These are phyloP conservation scores for Lathyrus aphaca DNA, from an alignment of 306 rosid genomes.

Conservation along the genomic window DNA sequence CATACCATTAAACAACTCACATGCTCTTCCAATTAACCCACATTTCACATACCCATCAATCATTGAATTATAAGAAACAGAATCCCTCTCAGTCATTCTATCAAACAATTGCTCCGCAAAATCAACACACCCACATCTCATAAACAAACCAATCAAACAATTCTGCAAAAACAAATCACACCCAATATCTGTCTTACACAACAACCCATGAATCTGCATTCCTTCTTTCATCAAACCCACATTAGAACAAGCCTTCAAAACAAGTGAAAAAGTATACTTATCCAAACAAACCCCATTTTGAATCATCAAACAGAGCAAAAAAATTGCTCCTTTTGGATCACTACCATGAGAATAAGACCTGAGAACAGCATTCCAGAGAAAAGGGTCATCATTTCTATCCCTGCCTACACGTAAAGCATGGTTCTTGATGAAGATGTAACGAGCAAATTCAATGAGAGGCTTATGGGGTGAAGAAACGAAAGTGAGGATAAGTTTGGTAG, in stretches of 20 bases:
- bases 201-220: conserved; percentile 67
- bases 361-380: conserved; percentile 76
- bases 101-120: conserved; percentile 60
- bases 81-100: conserved; percentile 56
- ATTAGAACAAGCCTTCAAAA: conserved; percentile 71
- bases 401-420: conserved; percentile 43
- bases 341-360: conserved; percentile 77
- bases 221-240: conserved; percentile 65
- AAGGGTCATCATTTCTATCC: conserved; percentile 53
- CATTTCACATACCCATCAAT: conserved; percentile 67
- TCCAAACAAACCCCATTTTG: conserved; percentile 65
- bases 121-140: conserved; percentile 56
- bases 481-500: conserved; percentile 59
- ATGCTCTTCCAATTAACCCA: conserved; percentile 56
- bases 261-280: conserved; percentile 63
- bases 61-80: conserved; percentile 78
- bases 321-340: conserved; percentile 59
- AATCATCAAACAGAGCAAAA: conserved; percentile 60
- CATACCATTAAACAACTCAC: conserved; percentile 63
- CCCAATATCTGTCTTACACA: conserved; percentile 57
- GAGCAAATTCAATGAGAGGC: conserved; percentile 66
- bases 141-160: conserved; percentile 56
- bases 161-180: conserved; percentile 63
- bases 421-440: conserved; percentile 60
- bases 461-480: conserved; percentile 66